These are phyloP conservation scores for Byssochlamys sp. DNA, from an alignment of 2,329 filamentous ascomycete species.

Conservation along the genomic window DNA sequence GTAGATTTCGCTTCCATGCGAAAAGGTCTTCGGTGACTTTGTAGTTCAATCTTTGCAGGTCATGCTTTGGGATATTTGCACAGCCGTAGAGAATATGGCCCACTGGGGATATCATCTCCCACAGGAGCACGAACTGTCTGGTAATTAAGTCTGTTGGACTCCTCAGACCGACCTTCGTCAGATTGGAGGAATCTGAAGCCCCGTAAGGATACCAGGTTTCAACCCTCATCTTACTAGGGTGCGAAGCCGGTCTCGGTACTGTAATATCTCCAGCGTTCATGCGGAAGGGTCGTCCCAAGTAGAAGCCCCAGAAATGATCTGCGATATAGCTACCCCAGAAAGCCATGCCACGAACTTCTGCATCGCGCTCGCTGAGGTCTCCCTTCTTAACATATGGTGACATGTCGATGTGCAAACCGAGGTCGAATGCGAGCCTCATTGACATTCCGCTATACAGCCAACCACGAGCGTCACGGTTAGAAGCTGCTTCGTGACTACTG, in stretches of 20 bases:
- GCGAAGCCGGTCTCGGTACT: conserved; percentile 29
- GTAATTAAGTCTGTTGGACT: conserved; percentile 27
- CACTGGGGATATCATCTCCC: conserved; percentile 36
- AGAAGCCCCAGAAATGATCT: conserved; percentile 37
- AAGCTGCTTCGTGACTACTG: conserved; percentile 37
- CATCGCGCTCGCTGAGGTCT: conserved; percentile 30
- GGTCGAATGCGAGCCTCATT: conserved; percentile 37
- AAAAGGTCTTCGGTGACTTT: conserved; percentile 30
- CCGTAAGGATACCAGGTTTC: conserved; percentile 25
- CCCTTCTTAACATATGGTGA: conserved; percentile 31
- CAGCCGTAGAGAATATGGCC: conserved; percentile 34
- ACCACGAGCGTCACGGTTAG: conserved; percentile 35
- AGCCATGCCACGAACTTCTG: conserved; percentile 29
- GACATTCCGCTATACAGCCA: conserved; percentile 42
- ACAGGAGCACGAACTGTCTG: conserved; percentile 31
- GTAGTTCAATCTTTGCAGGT: conserved; percentile 27
- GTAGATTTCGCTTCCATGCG: conserved; percentile 33
- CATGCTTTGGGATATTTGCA: conserved; percentile 29
- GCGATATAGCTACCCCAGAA: conserved; percentile 38
- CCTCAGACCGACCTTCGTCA: conserved; percentile 13
- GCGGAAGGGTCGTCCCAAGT: conserved; percentile 34
- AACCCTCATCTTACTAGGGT: conserved; percentile 16
- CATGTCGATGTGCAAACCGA: conserved; percentile 36
- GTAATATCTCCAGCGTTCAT: conserved; percentile 33
- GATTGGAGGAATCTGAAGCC: conserved; percentile 10